These are phyloP conservation scores for Leptomonas pyrrhocoris DNA, from an alignment of 208 protist species.

Conservation along the genomic window DNA sequence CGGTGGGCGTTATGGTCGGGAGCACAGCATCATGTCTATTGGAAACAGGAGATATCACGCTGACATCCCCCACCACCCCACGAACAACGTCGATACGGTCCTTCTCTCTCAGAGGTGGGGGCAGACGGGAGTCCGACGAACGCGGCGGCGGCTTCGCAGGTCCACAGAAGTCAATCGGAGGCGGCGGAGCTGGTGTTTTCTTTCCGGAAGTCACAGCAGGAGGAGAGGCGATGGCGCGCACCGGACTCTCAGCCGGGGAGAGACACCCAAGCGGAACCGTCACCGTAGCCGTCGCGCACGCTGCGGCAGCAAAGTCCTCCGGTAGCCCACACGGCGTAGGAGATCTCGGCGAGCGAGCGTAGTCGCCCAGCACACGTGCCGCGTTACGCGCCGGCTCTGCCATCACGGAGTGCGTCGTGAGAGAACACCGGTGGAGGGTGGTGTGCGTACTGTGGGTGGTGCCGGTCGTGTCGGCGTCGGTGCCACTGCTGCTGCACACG, in stretches of 20 bases:
- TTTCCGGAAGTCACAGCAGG: background rate
- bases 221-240: background rate
- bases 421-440: background rate
- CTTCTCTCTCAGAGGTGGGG: background rate
- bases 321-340: conserved; percentile 16
- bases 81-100: background rate
- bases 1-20: background rate
- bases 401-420: background rate
- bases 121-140: background rate
- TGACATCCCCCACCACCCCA: background rate
- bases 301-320: background rate
- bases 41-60: background rate
- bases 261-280: background rate
- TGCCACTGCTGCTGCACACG: conserved; percentile 34
- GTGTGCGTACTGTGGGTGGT: background rate
- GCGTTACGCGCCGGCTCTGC: background rate
- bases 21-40: background rate
- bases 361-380: background rate
- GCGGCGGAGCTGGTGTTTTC: conserved; percentile 16
- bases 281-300: background rate
- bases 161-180: conserved; percentile 25
- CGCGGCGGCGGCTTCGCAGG: background rate
- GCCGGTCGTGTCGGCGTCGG: conserved; percentile 1
- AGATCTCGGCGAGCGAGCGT: conserved; percentile 5
- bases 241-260: background rate